Base-by-base conservation (phyloP, 2,329 filamentous ascomycete species). In the Leptographium galeiforme region DNA sequence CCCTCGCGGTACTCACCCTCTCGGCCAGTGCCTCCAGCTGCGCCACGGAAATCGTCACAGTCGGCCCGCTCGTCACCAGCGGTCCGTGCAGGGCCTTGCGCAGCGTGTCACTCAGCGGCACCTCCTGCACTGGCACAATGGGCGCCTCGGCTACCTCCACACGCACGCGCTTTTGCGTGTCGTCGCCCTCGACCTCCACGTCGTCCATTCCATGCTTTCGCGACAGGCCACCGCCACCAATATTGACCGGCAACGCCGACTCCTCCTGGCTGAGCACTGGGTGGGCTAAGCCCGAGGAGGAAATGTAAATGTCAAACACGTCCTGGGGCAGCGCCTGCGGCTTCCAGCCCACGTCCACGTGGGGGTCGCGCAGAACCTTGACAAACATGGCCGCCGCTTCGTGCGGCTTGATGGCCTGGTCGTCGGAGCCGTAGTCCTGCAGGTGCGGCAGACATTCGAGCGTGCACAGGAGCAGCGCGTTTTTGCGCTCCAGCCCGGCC, bases 311-410 rank as follows among this genome's bases (percentile, higher is more conserved):
- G 45, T 79, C 73, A 25, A 80, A 69, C 3, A 79, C 67, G 0
- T 71, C 64, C 1, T 72, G 69, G 0, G 77, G 76, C 2, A 81
- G 61, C 3, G 65, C 57, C 10, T 72, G 67, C 2, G 74, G 70
- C 14, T 72, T 69, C 72, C 73, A 81, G 6, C 65, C 62, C 41
- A 78, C 66, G 10, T 65, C 65, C 40, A 57, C 61, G 46, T 59
- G 68, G 43, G 60, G 68, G 53, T 59, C 67, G 50, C 71, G 70
- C 12, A 79, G 60, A 51, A 72, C 72, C 32, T 69, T 66, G 16
- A 69, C 65, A 59, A 81, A 79, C 1, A 67, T 60, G 40, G 67
- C 63, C 8, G 77, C 77, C 16, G 72, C 64, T 38, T 73, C 65
- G 53, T 75, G 67, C 0, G 75, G 75, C 49, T 73, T 69, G 8